Evolutionary conservation across 2,329 filamentous ascomycete species (phyloP), one percentile per base, ranked within the genome.

Genomic region (Coniochaeta ligniaria): DNA sequence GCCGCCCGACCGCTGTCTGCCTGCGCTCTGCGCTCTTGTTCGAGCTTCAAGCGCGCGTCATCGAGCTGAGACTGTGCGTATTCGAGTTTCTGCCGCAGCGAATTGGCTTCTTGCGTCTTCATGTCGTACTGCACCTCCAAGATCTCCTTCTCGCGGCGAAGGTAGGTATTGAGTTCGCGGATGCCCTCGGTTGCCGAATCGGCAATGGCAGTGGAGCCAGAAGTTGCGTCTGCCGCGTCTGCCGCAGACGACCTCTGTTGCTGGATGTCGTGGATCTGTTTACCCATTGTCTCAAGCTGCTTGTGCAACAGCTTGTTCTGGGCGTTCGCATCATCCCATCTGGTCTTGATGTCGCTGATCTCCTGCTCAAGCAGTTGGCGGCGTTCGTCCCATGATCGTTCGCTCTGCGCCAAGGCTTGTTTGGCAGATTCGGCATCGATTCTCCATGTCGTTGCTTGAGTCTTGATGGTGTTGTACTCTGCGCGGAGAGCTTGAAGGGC

Each of bases 61-160:
- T 99, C 95, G 8, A 99, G 86, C 71, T 98, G 92, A 24, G 85
- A 85, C 68, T 95, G 91, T 9, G 88, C 83, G 71, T 96, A 93
- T 58, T 96, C 89, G 26, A 97, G 83, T 70, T 98, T 92, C 68
- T 97, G 92, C 69, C 94, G 91, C 47, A 97, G 76, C 59, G 95
- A 87, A 75, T 96, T 96, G 59, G 86, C 83, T 74, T 99, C 95
- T 68, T 96, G 91, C 0, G 87, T 82, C 68, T 94, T 93, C 52
- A 98, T 81, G 67, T 97, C 93, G 68, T 92, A 90, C 70, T 98
- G 94, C n/a, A 97, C 91, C 67, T 99, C 94, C 9, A 97, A 83
- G 65, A 99, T 98, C 72, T 98, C 95, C 79, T 98, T 99, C 76
- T 99, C 96, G 47, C 92, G 89, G 54, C 94, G 89, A 63, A 99